phyloP scores from a whole-genome alignment of 176 grass and related monocot genomes.

The Pontederia crassipes region DNA sequence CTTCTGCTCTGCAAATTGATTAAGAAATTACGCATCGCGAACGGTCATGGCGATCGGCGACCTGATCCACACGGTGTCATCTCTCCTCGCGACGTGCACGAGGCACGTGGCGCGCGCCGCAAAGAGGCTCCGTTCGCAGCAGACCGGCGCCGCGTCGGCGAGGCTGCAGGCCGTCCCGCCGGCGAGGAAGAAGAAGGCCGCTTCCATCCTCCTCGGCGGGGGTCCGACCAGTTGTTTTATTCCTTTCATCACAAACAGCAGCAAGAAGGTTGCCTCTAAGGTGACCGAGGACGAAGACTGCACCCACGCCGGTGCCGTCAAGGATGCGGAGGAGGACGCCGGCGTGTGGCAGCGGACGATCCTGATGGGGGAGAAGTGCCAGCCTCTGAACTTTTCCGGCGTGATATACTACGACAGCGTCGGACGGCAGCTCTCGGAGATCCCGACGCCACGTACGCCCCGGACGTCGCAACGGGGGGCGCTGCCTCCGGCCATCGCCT shows the following conservation, averaged over 20 bases:
- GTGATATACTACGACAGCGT: conserved; percentile 27
- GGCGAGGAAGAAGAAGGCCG: too few relatives aligned
- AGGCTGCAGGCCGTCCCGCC: too few relatives aligned
- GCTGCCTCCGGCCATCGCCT: neutral
- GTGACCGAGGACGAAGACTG: neutral
- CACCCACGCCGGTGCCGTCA: neutral
- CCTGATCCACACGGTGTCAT: conserved; percentile 25
- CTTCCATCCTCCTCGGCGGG: too few relatives aligned
- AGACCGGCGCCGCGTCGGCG: neutral
- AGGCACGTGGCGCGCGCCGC: conserved; percentile 20
- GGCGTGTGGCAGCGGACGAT: conserved; percentile 47
- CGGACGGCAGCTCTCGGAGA: conserved; percentile 21
- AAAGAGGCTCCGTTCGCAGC: conserved; percentile 10
- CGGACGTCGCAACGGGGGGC: neutral
- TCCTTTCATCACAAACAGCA: neutral
- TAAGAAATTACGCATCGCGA: too few relatives aligned
- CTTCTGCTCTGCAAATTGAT: too few relatives aligned
- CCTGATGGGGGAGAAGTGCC: conserved; percentile 59
- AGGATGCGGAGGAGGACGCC: conserved; percentile 1
- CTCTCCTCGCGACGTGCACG: conserved; percentile 13
- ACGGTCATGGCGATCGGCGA: conserved; percentile 8
- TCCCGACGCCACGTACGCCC: neutral
- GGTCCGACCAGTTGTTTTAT: neutral
- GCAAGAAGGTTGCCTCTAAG: conserved; percentile 31
- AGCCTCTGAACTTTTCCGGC: conserved; percentile 41